phyloP scores from a whole-genome alignment of 78 protist species.

The Dictyostelium discoideum region dicty_2.7 NC_007088.5:3241501-3242000 shows the following conservation, averaged over 20 bases:
- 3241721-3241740: background rate
- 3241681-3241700: background rate
- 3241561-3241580: constrained; percentile 45
- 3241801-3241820: constrained; percentile 56
- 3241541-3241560: constrained; percentile 46
- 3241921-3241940: constrained; percentile 18
- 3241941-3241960: background rate
- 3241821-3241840: constrained; percentile 61
- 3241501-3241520: background rate
- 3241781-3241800: constrained; percentile 27
- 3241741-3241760: background rate
- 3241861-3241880: too few relatives aligned
- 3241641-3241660: background rate
- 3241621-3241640: background rate
- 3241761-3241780: background rate
- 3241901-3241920: background rate
- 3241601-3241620: constrained; percentile 33
- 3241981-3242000: background rate
- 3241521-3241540: constrained; percentile 12
- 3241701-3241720: background rate
- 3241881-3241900: too few relatives aligned
- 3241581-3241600: constrained; percentile 32
- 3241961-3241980: constrained; percentile 5
- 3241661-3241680: background rate
- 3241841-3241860: background rate